Evolutionary conservation across 108 stramenopile species (phyloP).

Genomic region (Epithemia pelagica): DNA sequence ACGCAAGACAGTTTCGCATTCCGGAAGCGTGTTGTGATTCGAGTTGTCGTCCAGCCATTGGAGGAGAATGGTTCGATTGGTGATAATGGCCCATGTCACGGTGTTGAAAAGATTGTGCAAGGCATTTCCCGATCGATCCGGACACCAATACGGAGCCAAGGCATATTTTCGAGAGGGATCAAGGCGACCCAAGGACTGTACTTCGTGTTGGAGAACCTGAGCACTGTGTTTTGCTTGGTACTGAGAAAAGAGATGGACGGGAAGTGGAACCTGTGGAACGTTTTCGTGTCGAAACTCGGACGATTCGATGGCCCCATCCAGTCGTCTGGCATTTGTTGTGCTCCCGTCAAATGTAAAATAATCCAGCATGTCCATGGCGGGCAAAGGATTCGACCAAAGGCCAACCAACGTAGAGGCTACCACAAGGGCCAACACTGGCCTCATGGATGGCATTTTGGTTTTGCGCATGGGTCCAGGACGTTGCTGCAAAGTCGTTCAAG

Average conservation of each 20-base stretch:
- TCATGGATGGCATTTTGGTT: too few relatives aligned
- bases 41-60: conserved; percentile 6
- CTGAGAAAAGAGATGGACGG: not conserved
- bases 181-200: not conserved
- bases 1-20: conserved; percentile 14
- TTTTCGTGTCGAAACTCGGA: too few relatives aligned
- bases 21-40: conserved; percentile 4
- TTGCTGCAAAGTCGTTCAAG: too few relatives aligned
- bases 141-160: conserved; percentile 27
- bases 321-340: too few relatives aligned
- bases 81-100: conserved; percentile 22
- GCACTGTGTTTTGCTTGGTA: conserved; percentile 1
- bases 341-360: too few relatives aligned
- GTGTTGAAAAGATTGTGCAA: conserved; percentile 25
- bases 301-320: too few relatives aligned
- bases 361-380: too few relatives aligned
- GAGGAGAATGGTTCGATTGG: conserved; percentile 27
- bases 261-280: too few relatives aligned
- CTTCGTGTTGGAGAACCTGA: not conserved
- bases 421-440: too few relatives aligned
- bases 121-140: conserved; percentile 23
- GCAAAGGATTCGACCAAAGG: too few relatives aligned
- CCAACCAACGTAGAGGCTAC: too few relatives aligned
- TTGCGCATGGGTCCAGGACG: too few relatives aligned
- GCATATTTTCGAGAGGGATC: conserved; percentile 15